phyloP scores from a whole-genome alignment of 495 filamentous ascomycete species.

The Astrothelium macrocarpum region DNA sequence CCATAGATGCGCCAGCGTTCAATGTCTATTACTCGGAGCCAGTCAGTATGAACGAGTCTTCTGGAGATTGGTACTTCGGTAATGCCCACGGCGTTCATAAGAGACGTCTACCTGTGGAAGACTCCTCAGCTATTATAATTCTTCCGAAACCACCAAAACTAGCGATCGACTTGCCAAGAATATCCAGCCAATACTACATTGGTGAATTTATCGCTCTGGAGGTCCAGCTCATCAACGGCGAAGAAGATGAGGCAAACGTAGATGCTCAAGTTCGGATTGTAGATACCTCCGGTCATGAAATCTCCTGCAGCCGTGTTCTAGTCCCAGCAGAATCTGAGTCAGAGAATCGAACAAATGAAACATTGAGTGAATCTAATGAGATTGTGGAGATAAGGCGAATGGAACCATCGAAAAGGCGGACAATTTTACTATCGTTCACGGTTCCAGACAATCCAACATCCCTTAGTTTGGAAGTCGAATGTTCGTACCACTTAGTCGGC shows the following conservation, averaged over 20 bases:
- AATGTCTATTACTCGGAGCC: constrained; percentile 36
- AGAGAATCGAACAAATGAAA: too few relatives aligned
- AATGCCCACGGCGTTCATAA: constrained; percentile 21
- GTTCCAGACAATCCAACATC: constrained; percentile 43
- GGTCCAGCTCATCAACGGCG: constrained; percentile 68
- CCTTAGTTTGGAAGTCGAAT: constrained; percentile 60
- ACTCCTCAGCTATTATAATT: constrained; percentile 51
- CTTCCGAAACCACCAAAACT: constrained; percentile 90
- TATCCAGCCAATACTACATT: constrained; percentile 66
- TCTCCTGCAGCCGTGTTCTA: neutral
- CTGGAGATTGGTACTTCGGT: constrained; percentile 16
- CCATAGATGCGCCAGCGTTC: constrained; percentile 54
- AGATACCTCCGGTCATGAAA: constrained; percentile 13
- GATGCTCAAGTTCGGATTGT: neutral
- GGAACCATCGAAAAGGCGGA: constrained; percentile 29
- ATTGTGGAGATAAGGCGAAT: constrained; percentile 32
- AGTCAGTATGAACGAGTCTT: neutral
- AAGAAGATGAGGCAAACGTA: constrained; percentile 53
- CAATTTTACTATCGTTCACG: constrained; percentile 40
- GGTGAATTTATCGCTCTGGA: constrained; percentile 62
- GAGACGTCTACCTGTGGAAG: constrained; percentile 39
- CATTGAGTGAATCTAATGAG: too few relatives aligned
- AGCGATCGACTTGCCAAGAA: constrained; percentile 52
- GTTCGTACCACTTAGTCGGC: constrained; percentile 65
- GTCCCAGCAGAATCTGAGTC: neutral